phyloP scores from a whole-genome alignment of 495 filamentous ascomycete species.

The Sporormia fimetaria region DNA sequence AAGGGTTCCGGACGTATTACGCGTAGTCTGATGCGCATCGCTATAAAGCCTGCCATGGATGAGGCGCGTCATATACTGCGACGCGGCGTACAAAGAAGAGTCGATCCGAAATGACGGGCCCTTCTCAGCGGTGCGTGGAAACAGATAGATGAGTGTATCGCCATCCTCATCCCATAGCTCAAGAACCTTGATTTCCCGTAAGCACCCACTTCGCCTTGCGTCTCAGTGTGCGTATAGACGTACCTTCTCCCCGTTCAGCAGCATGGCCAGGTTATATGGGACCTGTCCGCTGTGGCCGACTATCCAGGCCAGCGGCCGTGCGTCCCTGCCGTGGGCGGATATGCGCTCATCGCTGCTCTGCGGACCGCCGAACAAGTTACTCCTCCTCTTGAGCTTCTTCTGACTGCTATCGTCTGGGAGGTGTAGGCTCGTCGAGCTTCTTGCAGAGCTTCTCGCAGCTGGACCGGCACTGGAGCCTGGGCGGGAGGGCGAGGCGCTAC shows the following conservation, averaged over 20 bases:
- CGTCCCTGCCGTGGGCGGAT: neutral
- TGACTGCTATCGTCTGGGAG: slow-evolving; percentile 1
- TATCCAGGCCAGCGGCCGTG: slow-evolving; percentile 21
- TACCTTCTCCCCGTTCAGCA: slow-evolving; percentile 24
- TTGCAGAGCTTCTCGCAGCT: too few relatives aligned
- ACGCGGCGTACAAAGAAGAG: slow-evolving; percentile 59
- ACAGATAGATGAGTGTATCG: slow-evolving; percentile 75
- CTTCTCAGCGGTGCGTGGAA: slow-evolving; percentile 51
- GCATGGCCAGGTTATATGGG: slow-evolving; percentile 20
- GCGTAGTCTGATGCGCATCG: slow-evolving; percentile 11
- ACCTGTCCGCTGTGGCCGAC: slow-evolving; percentile 20
- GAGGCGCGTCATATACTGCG: slow-evolving; percentile 54
- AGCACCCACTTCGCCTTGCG: neutral
- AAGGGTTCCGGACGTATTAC: slow-evolving; percentile 2
- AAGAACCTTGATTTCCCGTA: slow-evolving; percentile 42
- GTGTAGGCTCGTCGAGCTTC: slow-evolving; percentile 4
- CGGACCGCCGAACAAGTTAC: slow-evolving; percentile 12
- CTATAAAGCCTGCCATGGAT: slow-evolving; percentile 46
- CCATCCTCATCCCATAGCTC: slow-evolving; percentile 84
- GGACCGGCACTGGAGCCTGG: slow-evolving; percentile 4
- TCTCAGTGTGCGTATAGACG: neutral
- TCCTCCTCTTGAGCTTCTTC: slow-evolving; percentile 17
- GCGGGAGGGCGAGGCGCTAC: slow-evolving; percentile 12
- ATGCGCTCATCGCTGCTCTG: slow-evolving; percentile 19
- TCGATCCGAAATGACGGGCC: slow-evolving; percentile 70